Conservation (phyloP, 129 eudicot genomes). For the Centrapalus pauciflorus region DNA sequence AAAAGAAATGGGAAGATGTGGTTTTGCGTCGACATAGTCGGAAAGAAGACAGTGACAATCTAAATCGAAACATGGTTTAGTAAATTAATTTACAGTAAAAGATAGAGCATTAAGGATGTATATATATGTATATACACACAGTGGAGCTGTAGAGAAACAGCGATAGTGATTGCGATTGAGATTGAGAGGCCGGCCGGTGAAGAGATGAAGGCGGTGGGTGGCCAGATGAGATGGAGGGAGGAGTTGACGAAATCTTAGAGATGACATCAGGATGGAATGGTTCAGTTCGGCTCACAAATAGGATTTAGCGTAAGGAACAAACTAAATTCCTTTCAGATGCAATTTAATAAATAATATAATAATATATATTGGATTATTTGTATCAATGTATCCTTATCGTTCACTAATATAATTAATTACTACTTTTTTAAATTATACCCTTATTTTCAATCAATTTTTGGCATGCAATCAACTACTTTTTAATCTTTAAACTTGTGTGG, state of each 20-base stretch:
- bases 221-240: too few species aligned
- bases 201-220: conserved; percentile 19
- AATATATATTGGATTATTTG: too few species aligned
- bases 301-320: conserved; percentile 2
- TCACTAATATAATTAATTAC: too few species aligned
- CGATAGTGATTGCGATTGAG: not conserved
- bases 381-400: too few species aligned
- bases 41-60: conserved; percentile 34
- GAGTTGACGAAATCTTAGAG: conserved; percentile 40
- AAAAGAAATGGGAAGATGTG: conserved; percentile 24
- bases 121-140: not conserved
- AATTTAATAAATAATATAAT: not conserved
- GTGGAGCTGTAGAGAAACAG: too few species aligned
- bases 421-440: too few species aligned
- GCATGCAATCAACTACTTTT: too few species aligned
- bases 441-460: too few species aligned
- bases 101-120: not conserved
- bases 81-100: not conserved
- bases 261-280: conserved; percentile 39
- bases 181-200: conserved; percentile 32
- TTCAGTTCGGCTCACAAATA: conserved; percentile 20
- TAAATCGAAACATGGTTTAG: conserved; percentile 28
- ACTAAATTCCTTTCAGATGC: conserved; percentile 21
- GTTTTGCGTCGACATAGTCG: conserved; percentile 37
- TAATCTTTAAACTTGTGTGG: too few species aligned